These are phyloP conservation scores for Colletotrichum camelliae DNA, from an alignment of 2,329 filamentous ascomycete species.

Conservation along the genomic window DNA sequence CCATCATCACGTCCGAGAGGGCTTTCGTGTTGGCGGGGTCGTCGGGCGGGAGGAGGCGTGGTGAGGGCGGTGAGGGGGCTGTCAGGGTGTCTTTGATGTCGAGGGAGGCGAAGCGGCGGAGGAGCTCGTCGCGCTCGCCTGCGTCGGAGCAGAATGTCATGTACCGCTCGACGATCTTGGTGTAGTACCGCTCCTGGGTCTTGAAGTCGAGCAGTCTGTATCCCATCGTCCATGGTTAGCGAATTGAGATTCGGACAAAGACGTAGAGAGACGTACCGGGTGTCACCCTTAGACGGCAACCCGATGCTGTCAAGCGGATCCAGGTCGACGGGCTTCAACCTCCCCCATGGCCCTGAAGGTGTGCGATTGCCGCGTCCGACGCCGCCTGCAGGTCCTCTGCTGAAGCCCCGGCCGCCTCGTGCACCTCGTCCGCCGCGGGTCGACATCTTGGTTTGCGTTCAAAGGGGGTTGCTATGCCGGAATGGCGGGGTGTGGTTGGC, in stretches of 20 bases:
- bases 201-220: slow-evolving; percentile 73
- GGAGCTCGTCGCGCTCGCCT: slow-evolving; percentile 73
- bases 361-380: slow-evolving; percentile 31
- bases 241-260: not conserved
- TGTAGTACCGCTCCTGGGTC: slow-evolving; percentile 85
- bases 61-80: slow-evolving; percentile 10
- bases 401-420: not conserved
- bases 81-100: slow-evolving; percentile 35
- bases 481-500: not conserved
- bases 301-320: slow-evolving; percentile 85
- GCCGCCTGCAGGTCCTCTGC: not conserved
- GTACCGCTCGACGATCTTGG: slow-evolving; percentile 86
- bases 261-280: slow-evolving; percentile 58
- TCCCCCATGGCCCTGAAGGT: slow-evolving; percentile 66
- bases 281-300: slow-evolving; percentile 90
- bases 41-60: slow-evolving; percentile 20
- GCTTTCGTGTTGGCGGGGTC: slow-evolving; percentile 58
- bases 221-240: not conserved
- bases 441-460: not conserved
- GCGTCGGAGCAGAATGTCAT: slow-evolving; percentile 85
- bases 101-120: slow-evolving; percentile 76
- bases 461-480: not conserved
- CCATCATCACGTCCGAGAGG: slow-evolving; percentile 77
- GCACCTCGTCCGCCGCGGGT: slow-evolving; percentile 15
- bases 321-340: slow-evolving; percentile 74